Base-by-base conservation (phyloP, 805 yeast genomes). In the Ogataea haglerorum region DNA sequence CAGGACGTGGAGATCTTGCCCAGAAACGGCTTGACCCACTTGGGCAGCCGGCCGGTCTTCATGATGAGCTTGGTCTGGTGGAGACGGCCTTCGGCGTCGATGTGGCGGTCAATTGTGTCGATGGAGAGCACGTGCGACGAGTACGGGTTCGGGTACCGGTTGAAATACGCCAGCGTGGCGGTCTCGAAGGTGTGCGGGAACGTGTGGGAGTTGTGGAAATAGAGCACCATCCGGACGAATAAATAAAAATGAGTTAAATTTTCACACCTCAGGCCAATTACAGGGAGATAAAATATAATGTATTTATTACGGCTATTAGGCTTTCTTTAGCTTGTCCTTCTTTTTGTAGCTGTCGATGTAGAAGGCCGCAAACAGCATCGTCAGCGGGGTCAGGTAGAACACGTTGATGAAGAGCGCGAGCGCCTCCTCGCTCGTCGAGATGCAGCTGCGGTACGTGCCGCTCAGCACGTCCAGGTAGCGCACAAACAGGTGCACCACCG, bases 41-140 rank as follows among this genome's bases (percentile, higher is more conserved):
- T 61, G 5, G 97, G 97, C 27, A 90, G 67, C 49, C 87, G 72
- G 2, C 97, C 97, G 4, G 75, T 68, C 58, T 90, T 91, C 51
- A 76, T 76, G 31, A 90, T 78, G 29, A 90, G 67, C 49, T 91
- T 73, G 4, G 91, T 84, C 27, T 85, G 79, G 49, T 77, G 74
- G 33, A 90, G 70, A 36, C 78, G 69, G 17, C 95, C 95, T 9
- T 77, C 67, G 1, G 56, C 48, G 47, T 82, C 87, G 14, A 87
- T 68, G 45, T 67, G 60, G 37, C 75, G 66, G 24, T 78, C 78
- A 12, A 90, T 57, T 2, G 95, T 85, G 59, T 90, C 98, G 19
- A 79, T 80, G 6, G 95, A 83, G 25, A 82, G 67, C 10, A 91
- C 96, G 65, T 91, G 96, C 8, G 77, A 68, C 13, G 96, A 82